A percentile compares a stretch with the other conserved stretches of the same genome.
Conservation (phyloP, 371 early-diverging fungal species). For the Cladochytrium tenue region DNA sequence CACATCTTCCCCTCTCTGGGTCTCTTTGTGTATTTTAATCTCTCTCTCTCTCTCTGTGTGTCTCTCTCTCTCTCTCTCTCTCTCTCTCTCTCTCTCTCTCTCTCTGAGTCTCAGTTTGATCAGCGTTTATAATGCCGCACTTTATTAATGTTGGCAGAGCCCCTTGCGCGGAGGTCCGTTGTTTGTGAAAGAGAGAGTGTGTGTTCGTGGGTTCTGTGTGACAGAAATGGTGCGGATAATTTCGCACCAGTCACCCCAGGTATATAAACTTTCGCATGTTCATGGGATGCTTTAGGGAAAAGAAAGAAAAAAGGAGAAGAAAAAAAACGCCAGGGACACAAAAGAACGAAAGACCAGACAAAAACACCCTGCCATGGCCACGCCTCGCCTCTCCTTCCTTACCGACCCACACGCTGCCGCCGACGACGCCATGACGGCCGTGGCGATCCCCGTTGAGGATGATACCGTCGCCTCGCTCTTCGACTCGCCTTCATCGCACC, state of each 20-base stretch:
- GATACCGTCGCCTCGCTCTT: too few species aligned
- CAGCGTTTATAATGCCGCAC: background rate
- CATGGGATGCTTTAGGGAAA: too few species aligned
- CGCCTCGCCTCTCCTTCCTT: too few species aligned
- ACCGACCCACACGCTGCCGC: too few species aligned
- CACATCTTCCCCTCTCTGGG: background rate
- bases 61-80: background rate
- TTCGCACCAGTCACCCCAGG: background rate
- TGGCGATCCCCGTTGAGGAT: too few species aligned
- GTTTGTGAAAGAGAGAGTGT: background rate
- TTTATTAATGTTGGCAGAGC: background rate
- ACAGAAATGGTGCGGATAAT: background rate
- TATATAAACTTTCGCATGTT: background rate
- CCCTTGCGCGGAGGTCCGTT: background rate
- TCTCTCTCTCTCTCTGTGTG: background rate
- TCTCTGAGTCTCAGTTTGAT: background rate
- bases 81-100: background rate
- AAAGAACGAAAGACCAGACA: too few species aligned
- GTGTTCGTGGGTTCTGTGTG: background rate
- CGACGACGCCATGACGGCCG: too few species aligned
- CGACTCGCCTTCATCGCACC: too few species aligned
- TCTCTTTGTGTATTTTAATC: background rate
- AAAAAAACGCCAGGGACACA: too few species aligned
- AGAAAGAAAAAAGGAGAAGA: too few species aligned
- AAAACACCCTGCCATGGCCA: too few species aligned